Base-by-base conservation (phyloP, 257 asterid species). In the Linderniella brevidens region DNA sequence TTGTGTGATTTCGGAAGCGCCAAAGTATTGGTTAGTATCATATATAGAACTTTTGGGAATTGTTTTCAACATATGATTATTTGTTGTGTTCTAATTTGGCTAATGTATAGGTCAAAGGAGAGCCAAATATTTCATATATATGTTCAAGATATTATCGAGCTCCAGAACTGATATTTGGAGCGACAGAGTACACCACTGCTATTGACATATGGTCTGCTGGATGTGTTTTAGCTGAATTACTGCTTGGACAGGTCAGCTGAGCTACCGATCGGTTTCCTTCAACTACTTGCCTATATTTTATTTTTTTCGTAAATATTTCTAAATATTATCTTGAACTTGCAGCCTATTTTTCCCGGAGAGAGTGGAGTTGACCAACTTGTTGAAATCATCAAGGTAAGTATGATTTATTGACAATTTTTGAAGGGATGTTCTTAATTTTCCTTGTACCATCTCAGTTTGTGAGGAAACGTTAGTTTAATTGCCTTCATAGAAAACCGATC, bases 1-100 rank as follows among this genome's bases (percentile, higher is more conserved):
- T 61, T 85, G 40, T 85, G 96, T 19, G 96, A 85, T 67, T 85
- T 85, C 65, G 96, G 96, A 63, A 85, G 96, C 57, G 96, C 96
- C 8, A 85, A 85, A 74, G 72, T 78, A 45, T 74, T 86, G 80
- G 80, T 73, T 32, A 13, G 80, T 55, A 36, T 35, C 54, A 11
- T 46, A 48, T 11, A 10, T 39, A 29, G 0, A 46, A 47, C 44
- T 37, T 56, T 14, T 32, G 11, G 14, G 37, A 48, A 43, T 41
- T 17, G 15, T 13, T 49, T 10, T 35, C 17, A 54, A 35, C 25
- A 7, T 38, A 46, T 46, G 54, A 53, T 19, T 51, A 4, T 41
- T 54, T 49, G 19, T 49, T 13, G 11, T 57, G 35, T 40, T 15
- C 45, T 48, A 41, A 40, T 52, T 49, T 58, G 49, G 36, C 53